Base-by-base conservation (phyloP, 2,329 filamentous ascomycete species). In the Scedosporium aurantiacum region DNA sequence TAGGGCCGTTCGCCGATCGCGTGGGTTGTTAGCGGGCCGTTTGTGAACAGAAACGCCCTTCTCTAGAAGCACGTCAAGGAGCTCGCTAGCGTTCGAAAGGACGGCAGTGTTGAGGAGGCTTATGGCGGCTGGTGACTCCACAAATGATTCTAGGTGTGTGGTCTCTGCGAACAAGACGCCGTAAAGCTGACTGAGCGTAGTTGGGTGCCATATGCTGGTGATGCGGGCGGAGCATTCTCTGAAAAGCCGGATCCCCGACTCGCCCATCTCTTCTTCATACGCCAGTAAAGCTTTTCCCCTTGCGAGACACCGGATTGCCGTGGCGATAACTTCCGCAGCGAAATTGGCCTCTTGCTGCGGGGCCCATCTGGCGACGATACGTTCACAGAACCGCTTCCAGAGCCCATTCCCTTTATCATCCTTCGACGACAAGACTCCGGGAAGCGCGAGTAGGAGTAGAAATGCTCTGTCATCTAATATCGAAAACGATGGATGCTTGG, bases 331-430 rank as follows among this genome's bases (percentile, higher is more conserved):
- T 4, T 28, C 12, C n/a, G 18, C 23, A 7, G 59, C 28, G 50
- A 56, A 37, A 23, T 21, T n/a, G 23, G n/a, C 8, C 8, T 50
- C 59, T 28, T 61, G 47, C 18, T 23, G 23, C n/a, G 41, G 41
- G 43, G 16, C 58, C 58, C 58, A 60, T 6, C 5, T 6, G 8
- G 8, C 25, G 16, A 60, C 58, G 21, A 60, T 43, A 25, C 25
- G 27, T 21, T 7, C 32, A 47, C 58, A 60, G 41, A 61, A 62
- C 12, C 62, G 45, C 37, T 57, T 12, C 63, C 61, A 64, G n/a
- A 63, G 40, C 41, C 63, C 47, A 18, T 23, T 23, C 8, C 57
- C 62, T 5, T 27, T 16, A 7, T 40, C 10, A 45, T 63, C 60
- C 37, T 28, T 37, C 3, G 23, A 55, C 8, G 37, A n/a, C 10